Conservation (phyloP, 768 basidiomycete genomes). For the Collybiopsis luxurians region DNA sequence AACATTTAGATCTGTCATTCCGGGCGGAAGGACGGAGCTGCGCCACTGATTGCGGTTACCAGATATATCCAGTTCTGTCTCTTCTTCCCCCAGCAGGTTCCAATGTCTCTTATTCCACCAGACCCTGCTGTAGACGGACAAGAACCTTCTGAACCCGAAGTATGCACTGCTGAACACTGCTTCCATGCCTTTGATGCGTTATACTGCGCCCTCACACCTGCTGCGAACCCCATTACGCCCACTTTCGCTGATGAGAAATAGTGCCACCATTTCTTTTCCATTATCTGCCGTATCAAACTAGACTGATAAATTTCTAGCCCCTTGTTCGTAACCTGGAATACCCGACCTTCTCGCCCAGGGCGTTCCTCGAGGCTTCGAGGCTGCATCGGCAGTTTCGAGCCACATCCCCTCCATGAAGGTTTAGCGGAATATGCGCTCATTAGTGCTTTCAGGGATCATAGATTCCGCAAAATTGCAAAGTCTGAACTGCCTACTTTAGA, state of each 20-base stretch:
- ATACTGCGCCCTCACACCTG: constrained; percentile 67
- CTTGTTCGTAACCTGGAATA: constrained; percentile 97
- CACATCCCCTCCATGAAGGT: constrained; percentile 70
- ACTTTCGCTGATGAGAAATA: constrained; percentile 73
- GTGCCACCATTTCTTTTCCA: constrained; percentile 41
- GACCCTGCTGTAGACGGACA: constrained; percentile 40
- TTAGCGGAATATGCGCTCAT: constrained; percentile 88
- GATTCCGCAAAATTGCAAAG: constrained; percentile 79
- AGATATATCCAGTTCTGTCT: not conserved
- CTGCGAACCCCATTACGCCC: constrained; percentile 53
- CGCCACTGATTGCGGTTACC: constrained; percentile 11
- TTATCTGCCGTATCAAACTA: not conserved
- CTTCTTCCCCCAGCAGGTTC: not conserved
- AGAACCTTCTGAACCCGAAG: constrained; percentile 33
- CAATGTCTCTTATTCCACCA: constrained; percentile 57
- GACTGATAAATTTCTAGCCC: constrained; percentile 47
- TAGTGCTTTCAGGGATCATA: constrained; percentile 85
- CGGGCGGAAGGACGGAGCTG: not conserved
- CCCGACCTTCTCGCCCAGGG: constrained; percentile 56
- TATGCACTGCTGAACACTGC: constrained; percentile 73
- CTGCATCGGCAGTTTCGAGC: constrained; percentile 93
- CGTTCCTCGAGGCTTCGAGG: constrained; percentile 71
- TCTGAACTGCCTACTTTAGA: constrained; percentile 78
- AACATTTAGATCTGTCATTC: too few species aligned
- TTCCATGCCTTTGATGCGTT: constrained; percentile 81